A percentile compares a stretch with the other conserved stretches of the same genome.
Conservation (phyloP, 257 asterid genomes). For the Nicotiana tabacum region DNA sequence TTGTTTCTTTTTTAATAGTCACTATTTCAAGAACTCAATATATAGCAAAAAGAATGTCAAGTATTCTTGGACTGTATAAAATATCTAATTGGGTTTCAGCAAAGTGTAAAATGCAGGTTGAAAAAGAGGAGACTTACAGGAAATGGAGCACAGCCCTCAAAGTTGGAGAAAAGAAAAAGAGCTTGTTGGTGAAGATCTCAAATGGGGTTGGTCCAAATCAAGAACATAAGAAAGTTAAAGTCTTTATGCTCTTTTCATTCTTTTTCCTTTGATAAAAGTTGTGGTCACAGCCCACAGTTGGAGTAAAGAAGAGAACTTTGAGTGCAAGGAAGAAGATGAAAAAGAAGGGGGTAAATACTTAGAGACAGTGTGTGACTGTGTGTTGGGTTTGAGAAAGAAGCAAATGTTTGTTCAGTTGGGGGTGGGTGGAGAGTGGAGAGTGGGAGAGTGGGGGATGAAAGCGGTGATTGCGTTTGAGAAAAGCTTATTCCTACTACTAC, state of each 20-base stretch:
- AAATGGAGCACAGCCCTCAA: constrained; percentile 29
- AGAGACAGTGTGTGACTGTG: background rate
- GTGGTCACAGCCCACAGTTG: background rate
- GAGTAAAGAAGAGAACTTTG: constrained; percentile 2
- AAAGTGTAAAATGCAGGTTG: constrained; percentile 9
- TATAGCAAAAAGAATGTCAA: constrained; percentile 15
- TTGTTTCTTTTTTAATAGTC: background rate
- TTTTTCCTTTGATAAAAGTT: background rate
- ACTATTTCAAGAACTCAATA: background rate
- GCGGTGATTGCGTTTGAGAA: background rate
- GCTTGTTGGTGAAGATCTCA: constrained; percentile 25
- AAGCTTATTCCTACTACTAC: background rate
- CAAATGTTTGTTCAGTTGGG: background rate
- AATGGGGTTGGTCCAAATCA: constrained; percentile 11
- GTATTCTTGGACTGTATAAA: background rate
- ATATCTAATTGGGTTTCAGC: background rate
- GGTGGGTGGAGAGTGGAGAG: background rate
- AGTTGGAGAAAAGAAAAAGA: constrained; percentile 5
- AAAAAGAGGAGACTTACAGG: constrained; percentile 31
- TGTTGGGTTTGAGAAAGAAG: background rate
- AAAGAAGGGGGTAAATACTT: background rate
- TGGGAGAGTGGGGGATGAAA: background rate
- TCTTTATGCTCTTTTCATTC: background rate
- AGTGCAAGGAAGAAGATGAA: constrained; percentile 23
- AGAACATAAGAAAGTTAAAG: background rate